Evolutionary conservation across 768 basidiomycete genomes (phyloP).

Genomic region (Dendrothele bispora): DNA sequence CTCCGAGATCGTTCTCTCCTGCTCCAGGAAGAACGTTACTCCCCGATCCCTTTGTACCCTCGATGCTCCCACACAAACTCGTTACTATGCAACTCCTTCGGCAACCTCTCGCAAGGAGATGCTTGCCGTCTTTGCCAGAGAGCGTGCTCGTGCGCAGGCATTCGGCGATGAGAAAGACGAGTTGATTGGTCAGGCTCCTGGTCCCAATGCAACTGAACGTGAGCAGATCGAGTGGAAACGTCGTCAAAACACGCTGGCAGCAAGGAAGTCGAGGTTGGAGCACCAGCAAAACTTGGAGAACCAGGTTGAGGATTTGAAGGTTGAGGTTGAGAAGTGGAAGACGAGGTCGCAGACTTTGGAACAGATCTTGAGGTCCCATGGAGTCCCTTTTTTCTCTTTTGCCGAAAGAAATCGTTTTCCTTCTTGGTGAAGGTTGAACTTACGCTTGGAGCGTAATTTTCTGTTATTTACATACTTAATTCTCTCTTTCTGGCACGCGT

Average conservation of each 20-base stretch:
- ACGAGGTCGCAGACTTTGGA: slow-evolving; percentile 34
- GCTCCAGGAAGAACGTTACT: too few relatives aligned
- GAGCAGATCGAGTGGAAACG: slow-evolving; percentile 66
- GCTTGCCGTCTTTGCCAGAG: slow-evolving; percentile 58
- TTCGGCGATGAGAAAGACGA: slow-evolving; percentile 39
- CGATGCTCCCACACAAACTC: slow-evolving; percentile 80
- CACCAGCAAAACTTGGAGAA: slow-evolving; percentile 56
- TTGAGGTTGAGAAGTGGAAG: slow-evolving; percentile 53
- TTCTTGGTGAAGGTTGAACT: too few relatives aligned
- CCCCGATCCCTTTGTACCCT: too few relatives aligned
- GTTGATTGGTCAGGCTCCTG: slow-evolving; percentile 19
- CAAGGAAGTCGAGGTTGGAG: slow-evolving; percentile 59
- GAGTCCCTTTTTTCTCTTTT: too few relatives aligned
- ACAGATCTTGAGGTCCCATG: slow-evolving; percentile 43
- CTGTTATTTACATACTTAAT: too few relatives aligned
- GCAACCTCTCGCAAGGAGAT: slow-evolving; percentile 77
- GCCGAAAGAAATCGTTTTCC: too few relatives aligned
- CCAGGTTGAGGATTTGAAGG: slow-evolving; percentile 35
- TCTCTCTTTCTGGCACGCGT: too few relatives aligned
- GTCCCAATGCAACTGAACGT: slow-evolving; percentile 34
- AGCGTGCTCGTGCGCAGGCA: slow-evolving; percentile 41
- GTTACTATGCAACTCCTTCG: slow-evolving; percentile 70
- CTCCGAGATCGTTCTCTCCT: too few relatives aligned
- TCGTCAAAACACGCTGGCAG: slow-evolving; percentile 68
- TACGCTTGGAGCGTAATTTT: too few relatives aligned